Evolutionary conservation across 208 protist species (phyloP).

Genomic region (Leishmania lainsoni): DNA sequence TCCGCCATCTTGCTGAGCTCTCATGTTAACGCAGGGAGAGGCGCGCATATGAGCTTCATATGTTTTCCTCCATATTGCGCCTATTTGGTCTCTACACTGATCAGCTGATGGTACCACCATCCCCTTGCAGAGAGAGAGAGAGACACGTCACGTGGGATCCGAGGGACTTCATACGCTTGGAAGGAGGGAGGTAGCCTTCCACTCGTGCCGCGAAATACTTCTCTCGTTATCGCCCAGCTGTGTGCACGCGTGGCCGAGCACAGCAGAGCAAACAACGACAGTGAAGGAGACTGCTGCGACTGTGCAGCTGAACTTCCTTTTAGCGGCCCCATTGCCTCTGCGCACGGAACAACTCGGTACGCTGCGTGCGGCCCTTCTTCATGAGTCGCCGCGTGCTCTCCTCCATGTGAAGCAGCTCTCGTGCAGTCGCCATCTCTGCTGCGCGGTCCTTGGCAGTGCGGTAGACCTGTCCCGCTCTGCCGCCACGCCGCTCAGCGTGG

Average conservation of each 20-base stretch:
- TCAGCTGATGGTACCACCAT: not conserved
- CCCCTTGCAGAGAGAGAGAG: not conserved
- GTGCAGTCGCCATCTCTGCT: slow-evolving; percentile 51
- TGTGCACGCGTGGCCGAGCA: not conserved
- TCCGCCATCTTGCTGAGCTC: not conserved
- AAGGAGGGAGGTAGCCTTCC: not conserved
- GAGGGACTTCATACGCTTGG: not conserved
- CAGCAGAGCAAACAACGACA: not conserved
- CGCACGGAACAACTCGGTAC: slow-evolving; percentile 48
- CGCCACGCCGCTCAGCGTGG: slow-evolving; percentile 2
- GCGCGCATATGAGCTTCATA: not conserved
- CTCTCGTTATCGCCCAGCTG: not conserved
- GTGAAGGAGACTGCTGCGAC: not conserved
- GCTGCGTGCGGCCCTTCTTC: slow-evolving; percentile 39
- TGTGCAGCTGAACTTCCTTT: not conserved
- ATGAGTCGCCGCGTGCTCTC: slow-evolving; percentile 53
- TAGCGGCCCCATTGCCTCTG: slow-evolving; percentile 44
- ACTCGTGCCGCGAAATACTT: not conserved
- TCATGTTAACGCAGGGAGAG: not conserved
- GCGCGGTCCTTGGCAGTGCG: slow-evolving; percentile 32
- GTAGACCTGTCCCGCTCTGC: slow-evolving; percentile 11
- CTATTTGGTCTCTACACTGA: not conserved
- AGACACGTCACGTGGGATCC: not conserved
- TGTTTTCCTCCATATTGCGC: not conserved
- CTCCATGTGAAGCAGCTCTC: slow-evolving; percentile 59